Base-by-base conservation (phyloP, 768 basidiomycete genomes). In the Lactarius akahatsu region DNA sequence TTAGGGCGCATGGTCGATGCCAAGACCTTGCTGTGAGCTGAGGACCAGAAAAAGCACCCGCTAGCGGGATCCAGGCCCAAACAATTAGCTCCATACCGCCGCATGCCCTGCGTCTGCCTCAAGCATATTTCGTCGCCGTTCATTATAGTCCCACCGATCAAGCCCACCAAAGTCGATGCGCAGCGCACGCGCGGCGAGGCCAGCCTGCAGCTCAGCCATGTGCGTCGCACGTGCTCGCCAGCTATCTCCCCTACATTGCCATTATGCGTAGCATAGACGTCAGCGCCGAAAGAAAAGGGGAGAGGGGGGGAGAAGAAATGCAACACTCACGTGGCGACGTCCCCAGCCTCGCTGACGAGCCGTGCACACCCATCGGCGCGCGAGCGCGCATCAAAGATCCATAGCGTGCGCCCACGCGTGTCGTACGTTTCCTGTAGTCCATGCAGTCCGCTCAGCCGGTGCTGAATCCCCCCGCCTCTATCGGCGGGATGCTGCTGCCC, bases 381-480 rank as follows among this genome's bases (percentile, higher is more conserved):
- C 11, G 90, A 91, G 69, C 76, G 77, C 8, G 78, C 71, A 71
- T 92, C 91, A 72, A 91, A 93, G 60, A 92, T 81, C 91, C 91
- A 92, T 28, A 92, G 70, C 38, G 80, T 82, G 70, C 84, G 82
- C 13, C 91, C 91, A 9, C 26, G 52, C 8, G 60, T 15, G 3
- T 73, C 72, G 72, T 92, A 93, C 18, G 86, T 79, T 74, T 92
- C 91, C 75, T 92, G 91, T 83, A 85, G 86, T 3, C 88, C 86
- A 32, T 78, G 78, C 59, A 78, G 76, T 72, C 89, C 88, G 38
- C 88, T 80, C 20, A 92, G 80, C 52, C 83, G 80, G 73, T 88
- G 85, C 26, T 79, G 80, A 15, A 84, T 80, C 15, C 77, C 75
- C 62, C 83, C 75, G 10, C 43, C 43, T 43, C 43, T 11, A 0